A percentile compares a stretch with the other conserved stretches of the same genome.
Evolutionary conservation across 305 asterid genomes (phyloP).

Genomic region (Fraxinus nigra): DNA sequence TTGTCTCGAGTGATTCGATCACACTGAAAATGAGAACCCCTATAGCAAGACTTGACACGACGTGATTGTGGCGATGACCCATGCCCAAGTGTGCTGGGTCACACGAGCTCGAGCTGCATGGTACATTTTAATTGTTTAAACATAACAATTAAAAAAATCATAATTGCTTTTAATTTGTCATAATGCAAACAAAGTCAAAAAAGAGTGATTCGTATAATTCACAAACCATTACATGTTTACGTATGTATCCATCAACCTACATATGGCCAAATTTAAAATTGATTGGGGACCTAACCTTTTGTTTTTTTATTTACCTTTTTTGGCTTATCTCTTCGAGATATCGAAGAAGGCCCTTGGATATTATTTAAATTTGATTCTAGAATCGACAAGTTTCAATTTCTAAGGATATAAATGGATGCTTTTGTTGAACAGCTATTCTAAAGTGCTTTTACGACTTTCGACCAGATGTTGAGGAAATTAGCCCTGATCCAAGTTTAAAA

Average conservation of each 20-base stretch:
- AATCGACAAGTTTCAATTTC: constrained; percentile 9
- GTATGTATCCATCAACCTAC: constrained; percentile 3
- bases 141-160: too few species aligned
- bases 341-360: constrained; percentile 6
- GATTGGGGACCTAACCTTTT: constrained; percentile 8
- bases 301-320: constrained; percentile 16
- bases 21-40: too few species aligned
- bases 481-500: not conserved
- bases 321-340: constrained; percentile 18
- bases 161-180: not conserved
- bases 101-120: not conserved
- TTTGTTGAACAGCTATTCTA: constrained; percentile 19
- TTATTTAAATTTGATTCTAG: not conserved
- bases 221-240: not conserved
- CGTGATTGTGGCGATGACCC: too few species aligned
- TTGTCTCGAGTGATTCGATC: too few species aligned
- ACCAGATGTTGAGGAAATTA: not conserved
- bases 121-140: not conserved
- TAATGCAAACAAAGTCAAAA: constrained; percentile 13
- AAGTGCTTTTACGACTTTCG: not conserved
- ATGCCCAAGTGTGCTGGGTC: not conserved
- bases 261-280: not conserved
- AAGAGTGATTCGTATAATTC: not conserved
- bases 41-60: not conserved
- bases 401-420: constrained; percentile 25